phyloP scores from a whole-genome alignment of 2,329 filamentous ascomycete species.

The Aschersonia sp. region DNA sequence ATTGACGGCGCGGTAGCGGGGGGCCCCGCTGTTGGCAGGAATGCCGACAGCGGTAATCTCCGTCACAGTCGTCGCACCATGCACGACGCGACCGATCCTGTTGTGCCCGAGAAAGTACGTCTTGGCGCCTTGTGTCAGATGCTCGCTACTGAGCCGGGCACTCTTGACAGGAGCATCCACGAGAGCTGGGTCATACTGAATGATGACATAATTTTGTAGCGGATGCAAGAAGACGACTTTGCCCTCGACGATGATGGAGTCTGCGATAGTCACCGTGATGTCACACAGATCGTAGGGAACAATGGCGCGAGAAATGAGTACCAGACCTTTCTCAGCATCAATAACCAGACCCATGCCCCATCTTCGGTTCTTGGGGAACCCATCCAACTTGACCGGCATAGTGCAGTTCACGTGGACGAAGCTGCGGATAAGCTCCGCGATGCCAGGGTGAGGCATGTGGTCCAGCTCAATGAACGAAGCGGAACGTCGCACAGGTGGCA shows the following conservation, averaged over 20 bases:
- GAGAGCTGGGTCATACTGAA: slow-evolving; percentile 84
- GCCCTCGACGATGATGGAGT: slow-evolving; percentile 86
- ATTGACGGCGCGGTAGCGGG: slow-evolving; percentile 87
- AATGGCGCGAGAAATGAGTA: slow-evolving; percentile 85
- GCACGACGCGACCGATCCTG: slow-evolving; percentile 82
- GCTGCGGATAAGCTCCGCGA: slow-evolving; percentile 85
- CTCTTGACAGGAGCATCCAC: slow-evolving; percentile 91
- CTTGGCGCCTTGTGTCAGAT: slow-evolving; percentile 82
- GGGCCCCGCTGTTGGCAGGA: slow-evolving; percentile 80
- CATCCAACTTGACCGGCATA: slow-evolving; percentile 92
- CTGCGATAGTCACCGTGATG: slow-evolving; percentile 88
- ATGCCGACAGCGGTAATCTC: slow-evolving; percentile 96
- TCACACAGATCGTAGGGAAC: slow-evolving; percentile 96
- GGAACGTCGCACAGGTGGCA: slow-evolving; percentile 56
- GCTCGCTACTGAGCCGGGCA: slow-evolving; percentile 65
- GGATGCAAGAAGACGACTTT: slow-evolving; percentile 95
- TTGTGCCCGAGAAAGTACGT: slow-evolving; percentile 99
- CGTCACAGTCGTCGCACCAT: slow-evolving; percentile 86
- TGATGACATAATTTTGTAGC: slow-evolving; percentile 88
- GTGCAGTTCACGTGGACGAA: slow-evolving; percentile 88
- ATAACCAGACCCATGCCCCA: slow-evolving; percentile 96
- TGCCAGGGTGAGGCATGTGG: slow-evolving; percentile 73
- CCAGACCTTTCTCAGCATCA: slow-evolving; percentile 88
- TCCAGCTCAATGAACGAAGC: slow-evolving; percentile 88
- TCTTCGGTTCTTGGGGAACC: slow-evolving; percentile 89